Evolutionary conservation across 2,329 filamentous ascomycete species (phyloP), one percentile per base, ranked within the genome.

Genomic region (Herpotrichia juniperi): DNA sequence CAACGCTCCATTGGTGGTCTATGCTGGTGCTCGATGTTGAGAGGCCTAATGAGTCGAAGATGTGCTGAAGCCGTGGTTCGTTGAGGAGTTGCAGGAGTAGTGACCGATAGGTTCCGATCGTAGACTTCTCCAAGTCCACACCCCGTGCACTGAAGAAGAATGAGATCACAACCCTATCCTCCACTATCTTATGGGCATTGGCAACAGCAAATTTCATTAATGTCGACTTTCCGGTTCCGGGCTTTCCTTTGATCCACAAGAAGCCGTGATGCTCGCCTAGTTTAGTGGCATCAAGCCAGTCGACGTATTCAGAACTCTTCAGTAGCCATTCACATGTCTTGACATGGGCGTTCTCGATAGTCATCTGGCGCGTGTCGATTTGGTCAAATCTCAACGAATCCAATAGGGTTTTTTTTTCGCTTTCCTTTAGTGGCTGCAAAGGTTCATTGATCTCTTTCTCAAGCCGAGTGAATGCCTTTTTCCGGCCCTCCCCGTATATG

Each of bases 301-400:
- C 51, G 3, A 54, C 42, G 47, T 76, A 80, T 32, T 73, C 46
- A 0, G 54, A 4, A 31, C 58, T 63, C 1, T 66, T 51, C 1
- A 77, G 53, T 0, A 81, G 61, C 78, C 78, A 81, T 49, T 63
- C 58, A 52, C 75, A 80, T 0, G 77, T 77, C 17, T 63, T 67
- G 0, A 53, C 51, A 50, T 78, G 63, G 0, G 76, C 76, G 0
- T 61, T 54, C 34, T 68, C 72, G 39, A 81, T 75, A 0, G 46
- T 72, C 1, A 56, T 58, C 11, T 74, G 67, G 0, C 75, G 74
- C 30, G 69, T 57, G 50, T 77, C 67, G 0, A 79, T 73, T 25
- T 77, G 65, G 0, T 71, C 60, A 14, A 78, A 80, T 17, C 53
- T 48, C 0, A 79, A 57, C 0, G 70, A 73, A 0, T 73, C 50